phyloP scores from a whole-genome alignment of 148 eudicot genomes.

The Persicaria tinctoria region DNA sequence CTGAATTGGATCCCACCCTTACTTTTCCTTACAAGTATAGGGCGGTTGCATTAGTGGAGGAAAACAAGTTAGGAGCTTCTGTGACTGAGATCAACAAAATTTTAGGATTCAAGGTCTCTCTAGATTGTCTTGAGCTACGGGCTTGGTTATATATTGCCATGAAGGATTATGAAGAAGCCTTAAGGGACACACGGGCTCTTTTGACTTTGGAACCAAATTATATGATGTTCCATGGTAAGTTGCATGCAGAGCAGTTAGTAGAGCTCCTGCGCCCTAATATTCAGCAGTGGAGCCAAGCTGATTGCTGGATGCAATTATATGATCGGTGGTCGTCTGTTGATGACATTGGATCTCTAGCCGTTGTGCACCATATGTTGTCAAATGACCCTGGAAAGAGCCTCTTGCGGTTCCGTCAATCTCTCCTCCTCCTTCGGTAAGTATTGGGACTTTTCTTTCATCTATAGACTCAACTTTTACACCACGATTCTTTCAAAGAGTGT shows the following conservation, averaged over 20 bases:
- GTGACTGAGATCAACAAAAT: slow-evolving; percentile 62
- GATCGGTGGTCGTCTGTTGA: slow-evolving; percentile 86
- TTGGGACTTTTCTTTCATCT: slow-evolving; percentile 1
- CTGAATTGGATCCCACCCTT: slow-evolving; percentile 69
- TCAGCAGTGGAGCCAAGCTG: slow-evolving; percentile 64
- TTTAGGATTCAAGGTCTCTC: slow-evolving; percentile 63
- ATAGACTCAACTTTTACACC: not conserved
- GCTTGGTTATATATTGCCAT: slow-evolving; percentile 65
- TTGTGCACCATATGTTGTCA: slow-evolving; percentile 70
- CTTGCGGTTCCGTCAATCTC: slow-evolving; percentile 68
- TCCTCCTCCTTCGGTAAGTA: slow-evolving; percentile 66
- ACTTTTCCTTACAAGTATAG: slow-evolving; percentile 71
- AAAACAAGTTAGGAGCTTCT: slow-evolving; percentile 41
- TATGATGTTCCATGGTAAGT: slow-evolving; percentile 61
- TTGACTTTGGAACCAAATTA: slow-evolving; percentile 64
- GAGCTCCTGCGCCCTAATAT: slow-evolving; percentile 46
- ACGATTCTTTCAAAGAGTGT: not conserved
- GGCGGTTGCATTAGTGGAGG: slow-evolving; percentile 51
- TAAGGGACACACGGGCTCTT: slow-evolving; percentile 64
- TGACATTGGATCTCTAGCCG: slow-evolving; percentile 87
- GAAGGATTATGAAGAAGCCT: slow-evolving; percentile 72
- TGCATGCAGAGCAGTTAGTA: slow-evolving; percentile 54
- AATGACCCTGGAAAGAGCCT: slow-evolving; percentile 81
- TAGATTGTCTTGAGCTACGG: slow-evolving; percentile 75
- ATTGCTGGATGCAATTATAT: slow-evolving; percentile 83